Evolutionary conservation across 805 yeast genomes (phyloP).

Genomic region (Candida berthetii): DNA sequence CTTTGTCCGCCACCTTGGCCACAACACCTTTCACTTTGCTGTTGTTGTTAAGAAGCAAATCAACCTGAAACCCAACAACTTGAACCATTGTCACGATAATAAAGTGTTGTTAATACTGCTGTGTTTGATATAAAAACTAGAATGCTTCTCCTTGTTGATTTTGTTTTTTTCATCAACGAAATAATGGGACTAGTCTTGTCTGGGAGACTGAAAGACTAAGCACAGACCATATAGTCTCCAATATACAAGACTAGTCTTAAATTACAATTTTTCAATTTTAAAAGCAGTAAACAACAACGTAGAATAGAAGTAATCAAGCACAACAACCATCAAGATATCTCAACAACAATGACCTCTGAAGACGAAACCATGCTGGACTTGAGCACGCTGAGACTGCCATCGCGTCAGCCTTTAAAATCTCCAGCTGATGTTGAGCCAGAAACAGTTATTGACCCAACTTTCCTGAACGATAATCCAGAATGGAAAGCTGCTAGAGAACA

Average conservation of each 20-base stretch:
- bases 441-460: slow-evolving; percentile 5
- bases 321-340: too few relatives aligned
- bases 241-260: too few relatives aligned
- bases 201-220: too few relatives aligned
- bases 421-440: not conserved
- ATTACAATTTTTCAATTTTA: too few relatives aligned
- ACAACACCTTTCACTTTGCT: slow-evolving; percentile 32
- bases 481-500: slow-evolving; percentile 16
- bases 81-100: slow-evolving; percentile 24
- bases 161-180: too few relatives aligned
- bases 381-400: not conserved
- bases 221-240: too few relatives aligned
- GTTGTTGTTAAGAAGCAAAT: slow-evolving; percentile 36
- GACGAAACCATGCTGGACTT: not conserved
- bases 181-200: too few relatives aligned
- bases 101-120: too few relatives aligned
- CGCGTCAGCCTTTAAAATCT: not conserved
- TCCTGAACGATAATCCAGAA: slow-evolving; percentile 15
- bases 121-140: too few relatives aligned
- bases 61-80: slow-evolving; percentile 41
- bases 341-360: not conserved
- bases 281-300: too few relatives aligned
- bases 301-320: too few relatives aligned
- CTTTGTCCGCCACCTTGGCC: slow-evolving; percentile 33
- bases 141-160: too few relatives aligned